Evolutionary conservation across 1,284 basidiomycete species (phyloP), one percentile per base, ranked within the genome.

Genomic region (Grifola frondosa): DNA sequence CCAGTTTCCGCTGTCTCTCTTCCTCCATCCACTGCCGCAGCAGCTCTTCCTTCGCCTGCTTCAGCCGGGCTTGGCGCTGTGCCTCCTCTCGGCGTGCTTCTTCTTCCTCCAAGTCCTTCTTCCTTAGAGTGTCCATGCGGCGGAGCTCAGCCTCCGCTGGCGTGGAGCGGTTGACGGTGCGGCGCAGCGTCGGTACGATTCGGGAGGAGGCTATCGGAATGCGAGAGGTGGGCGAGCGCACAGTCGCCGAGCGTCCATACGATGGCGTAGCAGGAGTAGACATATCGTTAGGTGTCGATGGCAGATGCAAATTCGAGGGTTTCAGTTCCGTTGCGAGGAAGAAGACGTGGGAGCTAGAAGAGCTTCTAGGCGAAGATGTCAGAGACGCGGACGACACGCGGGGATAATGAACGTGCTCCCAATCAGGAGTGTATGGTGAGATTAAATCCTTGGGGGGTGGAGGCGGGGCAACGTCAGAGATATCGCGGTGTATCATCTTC

Each of bases 31-130:
- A 74, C 47, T 71, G 67, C 32, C 63, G 65, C 47, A 69, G 54
- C 6, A 70, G 48, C 33, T 69, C 72, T 51, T 73, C 70, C 51
- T 78, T 80, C 57, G 75, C 66, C 22, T 62, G 60, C 52, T 66
- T 75, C 11, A 69, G 60, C 8, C 67, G 69, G 0, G 65, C 66
- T 54, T 80, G 77, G 30, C 73, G 69, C 50, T 71, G 67, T 11
- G 62, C 70, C 50, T 86, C 83, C 51, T 78, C 75, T 41, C 58
- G 63, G 22, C 68, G 30, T 5, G 74, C 73, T 44, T 71, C 64
- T 34, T 65, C 59, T 44, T 81, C 78, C 48, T 82, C 81, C 26
- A 58, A 53, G 48, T 78, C 69, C 19, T 49, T 53, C 30, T 37
- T 44, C 32, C 50, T 50, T 26, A 45, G 46, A n/a, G 48, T 44